Percentiles rank a stretch among this genome's conserved stretches.
Evolutionary conservation across 2,329 filamentous ascomycete genomes (phyloP).

Genomic region (Epichloe festucae): DNA sequence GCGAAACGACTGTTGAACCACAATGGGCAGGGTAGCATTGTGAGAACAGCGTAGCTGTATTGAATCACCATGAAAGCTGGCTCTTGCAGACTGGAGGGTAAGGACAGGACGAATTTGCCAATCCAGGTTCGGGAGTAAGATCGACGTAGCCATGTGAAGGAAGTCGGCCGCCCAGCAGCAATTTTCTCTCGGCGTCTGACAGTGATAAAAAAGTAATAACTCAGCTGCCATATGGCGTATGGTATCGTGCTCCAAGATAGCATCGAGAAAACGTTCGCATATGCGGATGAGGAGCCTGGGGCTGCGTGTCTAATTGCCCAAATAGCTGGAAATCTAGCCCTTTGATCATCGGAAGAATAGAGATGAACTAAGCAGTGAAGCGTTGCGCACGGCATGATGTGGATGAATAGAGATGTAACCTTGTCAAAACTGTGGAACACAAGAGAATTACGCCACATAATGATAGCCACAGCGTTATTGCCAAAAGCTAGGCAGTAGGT

Average conservation of each 20-base stretch:
- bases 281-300: slow-evolving; percentile 65
- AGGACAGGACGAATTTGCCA: slow-evolving; percentile 67
- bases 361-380: slow-evolving; percentile 89
- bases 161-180: slow-evolving; percentile 85
- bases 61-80: slow-evolving; percentile 93
- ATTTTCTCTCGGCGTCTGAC: slow-evolving; percentile 93
- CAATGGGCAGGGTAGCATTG: slow-evolving; percentile 85
- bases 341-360: slow-evolving; percentile 50
- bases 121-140: slow-evolving; percentile 87
- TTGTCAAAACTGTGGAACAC: slow-evolving; percentile 99
- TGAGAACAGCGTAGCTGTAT: slow-evolving; percentile 78
- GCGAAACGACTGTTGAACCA: slow-evolving; percentile 89
- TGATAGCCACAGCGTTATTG: slow-evolving; percentile 94
- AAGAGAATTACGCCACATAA: slow-evolving; percentile 97
- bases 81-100: slow-evolving; percentile 68
- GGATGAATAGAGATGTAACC: slow-evolving; percentile 95
- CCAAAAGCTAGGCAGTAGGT: slow-evolving; percentile 88
- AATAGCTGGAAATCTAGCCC: slow-evolving; percentile 67
- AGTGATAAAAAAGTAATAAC: slow-evolving; percentile 95
- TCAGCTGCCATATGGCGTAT: slow-evolving; percentile 84
- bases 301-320: slow-evolving; percentile 61
- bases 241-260: slow-evolving; percentile 87
- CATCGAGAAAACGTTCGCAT: slow-evolving; percentile 69
- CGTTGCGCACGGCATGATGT: slow-evolving; percentile 95
- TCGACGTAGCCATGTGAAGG: slow-evolving; percentile 90